Evolutionary conservation across 2,329 filamentous ascomycete species (phyloP).

Genomic region (Myotisia sp.): DNA sequence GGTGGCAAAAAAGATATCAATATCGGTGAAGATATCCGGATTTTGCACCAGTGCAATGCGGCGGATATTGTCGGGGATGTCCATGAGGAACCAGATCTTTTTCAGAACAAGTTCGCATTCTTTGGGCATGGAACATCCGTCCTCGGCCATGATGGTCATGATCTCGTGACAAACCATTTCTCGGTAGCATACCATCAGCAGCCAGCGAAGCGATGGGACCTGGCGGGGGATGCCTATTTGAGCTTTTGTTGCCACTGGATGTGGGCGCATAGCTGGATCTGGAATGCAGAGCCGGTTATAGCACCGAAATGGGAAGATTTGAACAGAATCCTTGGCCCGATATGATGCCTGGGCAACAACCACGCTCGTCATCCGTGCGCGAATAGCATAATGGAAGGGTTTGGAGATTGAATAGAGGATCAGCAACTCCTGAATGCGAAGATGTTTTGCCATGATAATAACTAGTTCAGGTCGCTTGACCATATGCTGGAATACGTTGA

Average conservation of each 20-base stretch:
- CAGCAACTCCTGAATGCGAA: conserved; percentile 44
- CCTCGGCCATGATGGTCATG: conserved; percentile 43
- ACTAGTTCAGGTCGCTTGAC: conserved; percentile 34
- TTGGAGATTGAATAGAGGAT: conserved; percentile 51
- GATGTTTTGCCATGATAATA: conserved; percentile 40
- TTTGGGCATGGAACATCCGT: conserved; percentile 43
- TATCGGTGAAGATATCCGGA: conserved; percentile 40
- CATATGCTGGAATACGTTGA: conserved; percentile 11
- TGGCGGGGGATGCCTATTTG: conserved; percentile 28
- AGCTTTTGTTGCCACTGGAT: conserved; percentile 25
- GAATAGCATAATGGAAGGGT: conserved; percentile 47
- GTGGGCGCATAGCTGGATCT: conserved; percentile 40
- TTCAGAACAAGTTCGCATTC: conserved; percentile 37
- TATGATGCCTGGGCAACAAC: conserved; percentile 42
- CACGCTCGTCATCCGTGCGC: conserved; percentile 45
- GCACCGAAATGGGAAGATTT: conserved; percentile 47
- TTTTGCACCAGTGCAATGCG: conserved; percentile 44
- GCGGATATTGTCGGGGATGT: conserved; percentile 43
- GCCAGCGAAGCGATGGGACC: conserved; percentile 52
- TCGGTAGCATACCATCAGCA: conserved; percentile 50
- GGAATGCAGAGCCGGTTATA: conserved; percentile 44
- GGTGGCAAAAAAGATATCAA: conserved; percentile 47
- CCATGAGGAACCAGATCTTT: conserved; percentile 62
- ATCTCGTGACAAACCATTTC: conserved; percentile 47
- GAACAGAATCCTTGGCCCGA: conserved; percentile 42